Evolutionary conservation across 78 protist genomes (phyloP), one percentile per base, ranked within the genome.

Genomic region (Dictyostelium purpureum): DNA sequence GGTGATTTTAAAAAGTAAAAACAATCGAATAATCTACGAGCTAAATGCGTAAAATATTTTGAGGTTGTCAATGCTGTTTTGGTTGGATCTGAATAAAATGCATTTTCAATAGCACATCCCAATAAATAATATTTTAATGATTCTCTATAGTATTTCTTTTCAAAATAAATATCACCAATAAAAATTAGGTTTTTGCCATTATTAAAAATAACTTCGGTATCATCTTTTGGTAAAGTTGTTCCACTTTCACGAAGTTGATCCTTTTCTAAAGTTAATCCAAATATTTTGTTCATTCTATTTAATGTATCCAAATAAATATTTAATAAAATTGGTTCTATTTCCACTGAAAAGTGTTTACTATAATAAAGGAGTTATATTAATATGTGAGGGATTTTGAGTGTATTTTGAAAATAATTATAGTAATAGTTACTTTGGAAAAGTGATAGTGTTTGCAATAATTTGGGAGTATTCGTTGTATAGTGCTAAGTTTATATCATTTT

Each of bases 101-200:
- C 57, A 43, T 35, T 82, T 14, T 82, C 90, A 4, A 70, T 7
- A 24, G 65, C n/a, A 37, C 77, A 56, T 33, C 90, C 79, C 19
- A 82, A 40, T 28, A 82, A 19, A 70, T 82, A 82, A 24, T 71
- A 82, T 52, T 79, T 49, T 16, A 82, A 43, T 49, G 90, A 59
- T 38, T 82, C 90, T 38, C 74, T 26, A 75, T 71, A 73, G 10
- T 56, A 75, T 24, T 82, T 82, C 16, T 24, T 75, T 24, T 82
- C 90, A 59, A 82, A 82, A 28, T 82, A 45, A 40, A 82, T 24
- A 40, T 82, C 90, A 28, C 90, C 90, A 51, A 82, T 45, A 52
- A 51, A 75, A 35, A 75, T 51, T 47, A 51, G 52, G 33, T 38
- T 18, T 75, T 35, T 75, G 24, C 81, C 81, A 75, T 75, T 52